Evolutionary conservation across 164 flowering plant genomes (phyloP).

Genomic region (Magnolia kwangsiensis): DNA sequence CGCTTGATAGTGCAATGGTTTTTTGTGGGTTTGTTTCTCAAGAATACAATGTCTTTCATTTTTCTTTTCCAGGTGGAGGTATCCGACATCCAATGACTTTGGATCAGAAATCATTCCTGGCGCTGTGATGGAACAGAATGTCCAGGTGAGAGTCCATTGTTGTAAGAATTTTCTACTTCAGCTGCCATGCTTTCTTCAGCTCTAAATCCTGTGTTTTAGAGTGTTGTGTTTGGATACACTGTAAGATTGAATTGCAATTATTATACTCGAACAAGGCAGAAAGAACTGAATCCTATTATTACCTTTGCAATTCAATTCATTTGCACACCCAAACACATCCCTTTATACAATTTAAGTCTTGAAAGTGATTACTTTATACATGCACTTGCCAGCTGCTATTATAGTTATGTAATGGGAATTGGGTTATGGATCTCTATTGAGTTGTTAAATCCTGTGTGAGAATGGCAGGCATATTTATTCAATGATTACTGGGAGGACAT

Average conservation of each 20-base stretch:
- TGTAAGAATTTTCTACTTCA: not conserved
- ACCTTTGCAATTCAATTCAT: too few species aligned
- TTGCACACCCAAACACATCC: not conserved
- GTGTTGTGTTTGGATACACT: too few species aligned
- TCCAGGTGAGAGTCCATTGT: constrained; percentile 44
- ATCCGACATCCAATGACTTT: constrained; percentile 87
- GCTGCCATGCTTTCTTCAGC: not conserved
- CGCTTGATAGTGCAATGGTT: not conserved
- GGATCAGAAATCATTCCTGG: constrained; percentile 96
- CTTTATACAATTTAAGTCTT: not conserved
- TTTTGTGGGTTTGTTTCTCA: not conserved
- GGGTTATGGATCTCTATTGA: not conserved
- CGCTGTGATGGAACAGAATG: constrained; percentile 68
- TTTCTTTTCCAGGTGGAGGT: constrained; percentile 41
- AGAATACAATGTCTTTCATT: not conserved
- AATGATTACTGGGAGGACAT: constrained; percentile 99
- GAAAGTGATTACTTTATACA: not conserved
- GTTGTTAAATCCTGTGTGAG: not conserved
- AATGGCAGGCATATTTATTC: constrained; percentile 77
- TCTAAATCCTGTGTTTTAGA: not conserved
- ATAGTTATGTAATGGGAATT: not conserved
- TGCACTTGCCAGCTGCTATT: not conserved
- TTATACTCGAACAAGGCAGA: too few species aligned
- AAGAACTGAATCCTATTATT: too few species aligned
- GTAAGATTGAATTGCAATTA: too few species aligned